These are phyloP conservation scores for Torulaspora delbrueckii DNA, from an alignment of 805 yeast species.

Conservation along the genomic window DNA sequence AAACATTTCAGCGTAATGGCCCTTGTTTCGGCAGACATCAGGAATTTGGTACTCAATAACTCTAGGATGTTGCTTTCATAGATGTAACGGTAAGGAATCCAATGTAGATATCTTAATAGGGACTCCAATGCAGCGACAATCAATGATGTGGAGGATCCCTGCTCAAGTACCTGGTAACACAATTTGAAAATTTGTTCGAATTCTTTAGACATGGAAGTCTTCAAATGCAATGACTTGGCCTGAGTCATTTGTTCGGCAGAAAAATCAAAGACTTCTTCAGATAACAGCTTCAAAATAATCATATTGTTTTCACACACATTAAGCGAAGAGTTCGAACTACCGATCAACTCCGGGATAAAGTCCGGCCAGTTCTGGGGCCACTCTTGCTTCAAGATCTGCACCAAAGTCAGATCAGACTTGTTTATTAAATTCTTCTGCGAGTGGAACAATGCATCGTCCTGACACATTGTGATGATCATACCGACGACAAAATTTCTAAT, in stretches of 20 bases:
- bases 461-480: constrained; percentile 89
- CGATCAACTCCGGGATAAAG: constrained; percentile 88
- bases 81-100: constrained; percentile 90
- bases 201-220: constrained; percentile 79
- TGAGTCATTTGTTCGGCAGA: constrained; percentile 97
- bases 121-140: constrained; percentile 80
- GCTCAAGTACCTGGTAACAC: constrained; percentile 89
- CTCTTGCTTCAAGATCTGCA: constrained; percentile 91
- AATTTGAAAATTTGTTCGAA: constrained; percentile 89
- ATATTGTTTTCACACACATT: constrained; percentile 97
- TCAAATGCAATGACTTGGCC: constrained; percentile 81
- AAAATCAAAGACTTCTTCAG: constrained; percentile 94
- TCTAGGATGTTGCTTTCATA: constrained; percentile 81
- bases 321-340: constrained; percentile 74
- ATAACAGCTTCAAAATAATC: constrained; percentile 80
- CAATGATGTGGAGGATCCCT: constrained; percentile 77
- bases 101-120: constrained; percentile 77
- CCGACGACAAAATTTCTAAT: constrained; percentile 90
- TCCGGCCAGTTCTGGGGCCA: constrained; percentile 99
- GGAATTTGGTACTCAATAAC: constrained; percentile 67
- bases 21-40: constrained; percentile 74
- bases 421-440: constrained; percentile 78
- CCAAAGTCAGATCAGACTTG: constrained; percentile 90
- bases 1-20: constrained; percentile 84
- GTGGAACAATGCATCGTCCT: constrained; percentile 66